Percentiles rank a stretch among this genome's conserved stretches.
These are phyloP conservation scores for Populus trichocarpa DNA, from an alignment of 441 rosid genomes.

Conservation along the genomic window DNA sequence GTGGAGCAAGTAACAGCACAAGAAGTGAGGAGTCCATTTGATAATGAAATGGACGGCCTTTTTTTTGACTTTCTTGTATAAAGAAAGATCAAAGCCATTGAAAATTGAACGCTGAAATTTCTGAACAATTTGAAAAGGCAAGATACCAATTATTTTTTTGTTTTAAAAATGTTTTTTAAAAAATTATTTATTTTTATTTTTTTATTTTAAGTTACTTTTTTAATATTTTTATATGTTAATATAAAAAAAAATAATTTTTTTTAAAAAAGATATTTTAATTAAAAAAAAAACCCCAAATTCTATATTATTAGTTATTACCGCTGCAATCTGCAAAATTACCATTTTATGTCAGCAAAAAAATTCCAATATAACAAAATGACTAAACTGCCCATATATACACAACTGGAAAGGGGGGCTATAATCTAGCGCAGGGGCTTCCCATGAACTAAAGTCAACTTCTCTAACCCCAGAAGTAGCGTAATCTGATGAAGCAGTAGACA, in stretches of 20 bases:
- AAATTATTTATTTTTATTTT: too few relatives aligned
- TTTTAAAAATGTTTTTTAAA: too few relatives aligned
- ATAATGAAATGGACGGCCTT: not conserved
- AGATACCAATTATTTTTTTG: not conserved
- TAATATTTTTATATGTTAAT: too few relatives aligned
- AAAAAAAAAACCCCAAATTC: too few relatives aligned
- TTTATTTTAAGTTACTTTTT: too few relatives aligned
- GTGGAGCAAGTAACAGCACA: not conserved
- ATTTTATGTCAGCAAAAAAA: too few relatives aligned
- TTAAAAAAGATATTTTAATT: too few relatives aligned
- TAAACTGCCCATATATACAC: conserved; percentile 28
- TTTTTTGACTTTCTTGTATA: not conserved
- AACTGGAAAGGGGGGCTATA: conserved; percentile 78
- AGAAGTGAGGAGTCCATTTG: not conserved
- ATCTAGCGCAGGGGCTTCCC: conserved; percentile 31
- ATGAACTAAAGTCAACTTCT: conserved; percentile 67
- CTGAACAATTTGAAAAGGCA: not conserved
- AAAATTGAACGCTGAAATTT: not conserved
- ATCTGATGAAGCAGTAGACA: conserved; percentile 83
- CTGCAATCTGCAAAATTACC: too few relatives aligned
- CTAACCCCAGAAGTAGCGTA: conserved; percentile 67
- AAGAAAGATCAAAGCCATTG: not conserved
- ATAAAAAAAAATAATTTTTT: too few relatives aligned
- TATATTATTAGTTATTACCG: too few relatives aligned
- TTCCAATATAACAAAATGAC: too few relatives aligned